Evolutionary conservation across 2,329 filamentous ascomycete genomes (phyloP), one percentile per base, ranked within the genome.

Genomic region (Lasiodiplodia sp.): DNA sequence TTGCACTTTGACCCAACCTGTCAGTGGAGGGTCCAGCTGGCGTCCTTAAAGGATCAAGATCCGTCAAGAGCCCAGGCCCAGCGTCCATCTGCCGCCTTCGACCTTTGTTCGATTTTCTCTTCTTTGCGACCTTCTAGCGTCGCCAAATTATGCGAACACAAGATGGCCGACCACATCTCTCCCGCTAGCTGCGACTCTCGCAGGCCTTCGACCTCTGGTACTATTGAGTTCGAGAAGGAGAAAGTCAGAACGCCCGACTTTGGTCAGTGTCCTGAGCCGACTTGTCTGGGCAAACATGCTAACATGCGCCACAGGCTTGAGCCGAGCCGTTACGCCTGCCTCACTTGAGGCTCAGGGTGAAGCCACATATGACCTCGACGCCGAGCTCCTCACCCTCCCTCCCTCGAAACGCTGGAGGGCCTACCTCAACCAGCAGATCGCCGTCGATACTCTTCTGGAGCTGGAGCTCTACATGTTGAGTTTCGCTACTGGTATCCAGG

Each of bases 391-490:
- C 12, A 64, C 52, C 8, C 67, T 68, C 8, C 67, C 67, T 51
- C 38, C 51, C 11, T 4, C 21, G n/a, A 64, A 52, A 51, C 34
- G 67, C 4, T 64, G 58, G 58, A 37, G 7, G n/a, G 67, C 58
- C 8, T 68, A 68, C 47, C 60, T 68, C 38, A 68, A 64, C 52
- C 75, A 76, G 69, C 72, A 74, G 56, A 71, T 76, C 16, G 72
- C 71, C 7, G 66, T 69, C 16, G 72, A 75, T 69, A 70, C 70
- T 18, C 69, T 70, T 23, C 44, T 72, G 16, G 73, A 75, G 56
- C 53, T 64, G 7, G 73, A 77, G 69, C 71, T 76, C 18, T 72
- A 76, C 25, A 65, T 73, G 31, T 71, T 77, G 70, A 75, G 72
- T 7, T 64, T 76, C n/a, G 71, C 71, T 2, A 75, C 75, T 7